Conservation (phyloP, 208 protist species). For the Wallacemonas sp. region DNA sequence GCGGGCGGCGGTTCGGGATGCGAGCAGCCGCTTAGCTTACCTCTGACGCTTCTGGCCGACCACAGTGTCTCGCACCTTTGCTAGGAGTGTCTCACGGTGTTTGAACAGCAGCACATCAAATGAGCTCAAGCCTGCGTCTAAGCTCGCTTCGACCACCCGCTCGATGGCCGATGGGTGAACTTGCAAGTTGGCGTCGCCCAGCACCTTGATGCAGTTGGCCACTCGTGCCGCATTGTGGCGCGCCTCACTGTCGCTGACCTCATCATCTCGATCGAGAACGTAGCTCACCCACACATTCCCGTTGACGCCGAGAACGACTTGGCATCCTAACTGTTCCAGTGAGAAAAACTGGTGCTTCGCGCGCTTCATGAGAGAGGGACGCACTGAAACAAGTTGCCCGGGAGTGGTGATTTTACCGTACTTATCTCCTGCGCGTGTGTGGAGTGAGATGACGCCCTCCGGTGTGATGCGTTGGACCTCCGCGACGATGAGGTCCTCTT, state of each 20-base stretch:
- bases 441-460: slow-evolving; percentile 92
- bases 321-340: slow-evolving; percentile 29
- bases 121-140: slow-evolving; percentile 47
- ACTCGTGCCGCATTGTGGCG: slow-evolving; percentile 61
- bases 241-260: slow-evolving; percentile 20
- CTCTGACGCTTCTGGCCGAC: slow-evolving; percentile 27
- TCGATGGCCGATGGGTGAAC: slow-evolving; percentile 70
- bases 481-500: slow-evolving; percentile 94
- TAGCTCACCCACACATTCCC: slow-evolving; percentile 82
- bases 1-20: too few relatives aligned
- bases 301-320: slow-evolving; percentile 83
- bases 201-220: slow-evolving; percentile 73
- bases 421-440: slow-evolving; percentile 91
- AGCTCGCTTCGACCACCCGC: slow-evolving; percentile 43
- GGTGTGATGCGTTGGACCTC: slow-evolving; percentile 95
- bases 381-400: slow-evolving; percentile 69
- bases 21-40: slow-evolving; percentile 1
- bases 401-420: slow-evolving; percentile 67
- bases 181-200: slow-evolving; percentile 43
- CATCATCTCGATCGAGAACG: slow-evolving; percentile 2
- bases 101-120: slow-evolving; percentile 58
- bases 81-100: slow-evolving; percentile 31
- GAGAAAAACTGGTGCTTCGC: slow-evolving; percentile 82
- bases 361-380: slow-evolving; percentile 72
- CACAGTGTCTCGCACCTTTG: slow-evolving; percentile 21